phyloP scores from a whole-genome alignment of 2,329 filamentous ascomycete species.

The Penicillium crustosum region DNA sequence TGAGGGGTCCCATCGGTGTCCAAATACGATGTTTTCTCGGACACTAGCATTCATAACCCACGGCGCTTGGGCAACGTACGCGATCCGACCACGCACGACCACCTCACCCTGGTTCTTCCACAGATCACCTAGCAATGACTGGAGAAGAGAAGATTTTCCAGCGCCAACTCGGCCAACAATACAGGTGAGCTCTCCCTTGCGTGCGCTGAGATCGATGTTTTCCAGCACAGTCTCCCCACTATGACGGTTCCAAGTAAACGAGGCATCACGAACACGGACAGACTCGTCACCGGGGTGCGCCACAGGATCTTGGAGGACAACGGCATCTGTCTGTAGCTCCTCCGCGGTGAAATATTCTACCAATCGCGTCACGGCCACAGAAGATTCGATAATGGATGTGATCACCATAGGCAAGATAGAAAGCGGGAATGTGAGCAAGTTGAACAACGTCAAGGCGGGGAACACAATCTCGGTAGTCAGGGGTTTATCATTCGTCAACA shows the following conservation, averaged over 20 bases:
- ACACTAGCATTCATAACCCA: constrained; percentile 99
- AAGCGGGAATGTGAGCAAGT: constrained; percentile 90
- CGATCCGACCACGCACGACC: constrained; percentile 74
- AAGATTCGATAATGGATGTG: constrained; percentile 90
- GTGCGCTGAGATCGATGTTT: constrained; percentile 82
- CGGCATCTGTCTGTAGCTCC: constrained; percentile 83
- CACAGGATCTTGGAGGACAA: constrained; percentile 67
- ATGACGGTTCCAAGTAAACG: constrained; percentile 93
- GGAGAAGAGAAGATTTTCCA: constrained; percentile 90
- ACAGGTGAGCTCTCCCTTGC: constrained; percentile 90
- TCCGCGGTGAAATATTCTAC: constrained; percentile 83
- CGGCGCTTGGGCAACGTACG: constrained; percentile 87
- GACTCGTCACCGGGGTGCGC: constrained; percentile 80
- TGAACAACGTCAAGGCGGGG: constrained; percentile 89
- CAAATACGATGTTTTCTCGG: constrained; percentile 95
- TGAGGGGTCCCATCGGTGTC: constrained; percentile 85
- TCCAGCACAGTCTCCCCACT: constrained; percentile 67
- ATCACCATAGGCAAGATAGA: constrained; percentile 97
- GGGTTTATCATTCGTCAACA: constrained; percentile 75
- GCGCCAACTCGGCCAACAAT: constrained; percentile 91
- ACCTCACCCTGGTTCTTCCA: constrained; percentile 88
- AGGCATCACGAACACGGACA: constrained; percentile 76
- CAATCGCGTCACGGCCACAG: constrained; percentile 84
- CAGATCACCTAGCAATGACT: constrained; percentile 83
- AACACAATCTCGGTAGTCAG: constrained; percentile 95